Base-by-base conservation (phyloP, 2,329 filamentous ascomycete species). In the Waltergamsia citrina region DNA sequence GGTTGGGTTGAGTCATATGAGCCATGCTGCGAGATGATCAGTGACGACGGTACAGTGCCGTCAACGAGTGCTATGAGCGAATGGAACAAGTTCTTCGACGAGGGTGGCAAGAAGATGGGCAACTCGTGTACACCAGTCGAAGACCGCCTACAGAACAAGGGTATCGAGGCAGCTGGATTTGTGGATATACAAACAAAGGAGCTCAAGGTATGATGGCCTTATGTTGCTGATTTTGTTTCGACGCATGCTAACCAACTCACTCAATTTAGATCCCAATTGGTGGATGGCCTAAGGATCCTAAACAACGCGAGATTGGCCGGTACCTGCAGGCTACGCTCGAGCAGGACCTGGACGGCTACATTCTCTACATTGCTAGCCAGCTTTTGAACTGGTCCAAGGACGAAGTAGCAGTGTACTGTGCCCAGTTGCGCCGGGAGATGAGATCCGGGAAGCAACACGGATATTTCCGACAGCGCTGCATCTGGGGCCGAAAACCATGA, bases 61-160 rank as follows among this genome's bases (percentile, higher is more conserved):
- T 22, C 11, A 22, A 38, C 12, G 33, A 29, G n/a, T 3, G 32
- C 37, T 6, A 18, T 37, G 10, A 26, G 26, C 6, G 23, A 32
- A 8, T 45, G 40, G 38, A 36, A 43, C 2, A 32, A 46, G 2
- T 22, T 47, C 9, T 51, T 57, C 28, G 44, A 44, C 18, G 40
- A 41, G 4, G 51, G 46, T 1, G 49, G 50, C 4, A 42, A 46
- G 20, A 43, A 38, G 15, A 42, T 45, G n/a, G 54, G 52, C 9
- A 43, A 49, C 1, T 41, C 48, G 6, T 53, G 54, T 27, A 38
- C 35, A 10, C 33, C 49, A 5, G 36, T 38, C 12, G 28, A 39
- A 4, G 44, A 41, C 0, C 39, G 43, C 14, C 33, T 24, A 5
- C 47, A 50, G 42, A 30, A 34, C 11, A 39, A 39, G 34, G 39